Evolutionary conservation across 129 eudicot species (phyloP), one percentile per base, ranked within the genome.

Genomic region (Flaveria linearis): DNA sequence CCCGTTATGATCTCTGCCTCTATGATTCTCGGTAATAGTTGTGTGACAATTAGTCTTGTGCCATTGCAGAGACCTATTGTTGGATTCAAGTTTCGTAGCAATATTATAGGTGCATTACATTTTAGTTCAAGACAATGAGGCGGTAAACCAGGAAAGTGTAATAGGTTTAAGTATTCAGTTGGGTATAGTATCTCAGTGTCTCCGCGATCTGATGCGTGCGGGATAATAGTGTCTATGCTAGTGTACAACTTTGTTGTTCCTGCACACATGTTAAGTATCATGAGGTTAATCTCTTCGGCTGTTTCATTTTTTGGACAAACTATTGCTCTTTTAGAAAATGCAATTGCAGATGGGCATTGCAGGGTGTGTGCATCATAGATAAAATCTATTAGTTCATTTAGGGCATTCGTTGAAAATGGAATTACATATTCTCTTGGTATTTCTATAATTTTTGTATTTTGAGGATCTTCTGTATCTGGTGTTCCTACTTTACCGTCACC

Each of bases 301-400:
- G 23, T 70, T 1, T 49, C 15, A 0, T 70, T 49, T 26, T 47
- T 70, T n/a, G 74, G 74, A 26, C 74, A 70, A 23, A 70, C 25
- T 5, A 70, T 70, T 6, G 45, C 61, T 9, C 15, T 70, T 36
- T 15, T 57, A 6, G 30, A 26, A 3, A 70, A 15, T 7, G 5
- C 15, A 9, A 42, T 5, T 6, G 74, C 43, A 3, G 23, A 22
- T 47, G 62, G 74, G 7, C n/a, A n/a, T n/a, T n/a, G n/a, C n/a
- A n/a, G n/a, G n/a, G n/a, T n/a, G n/a, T n/a, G n/a, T n/a, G n/a
- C n/a, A n/a, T n/a, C n/a, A n/a, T n/a, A n/a, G n/a, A n/a, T n/a
- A n/a, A n/a, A n/a, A n/a, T n/a, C n/a, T n/a, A n/a, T n/a, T n/a
- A n/a, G n/a, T n/a, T n/a, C n/a, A n/a, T n/a, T n/a, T n/a, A n/a